A percentile compares a stretch with the other conserved stretches of the same genome.
Conservation (phyloP, 345 rosid genomes). For the Gossypium australe region DNA sequence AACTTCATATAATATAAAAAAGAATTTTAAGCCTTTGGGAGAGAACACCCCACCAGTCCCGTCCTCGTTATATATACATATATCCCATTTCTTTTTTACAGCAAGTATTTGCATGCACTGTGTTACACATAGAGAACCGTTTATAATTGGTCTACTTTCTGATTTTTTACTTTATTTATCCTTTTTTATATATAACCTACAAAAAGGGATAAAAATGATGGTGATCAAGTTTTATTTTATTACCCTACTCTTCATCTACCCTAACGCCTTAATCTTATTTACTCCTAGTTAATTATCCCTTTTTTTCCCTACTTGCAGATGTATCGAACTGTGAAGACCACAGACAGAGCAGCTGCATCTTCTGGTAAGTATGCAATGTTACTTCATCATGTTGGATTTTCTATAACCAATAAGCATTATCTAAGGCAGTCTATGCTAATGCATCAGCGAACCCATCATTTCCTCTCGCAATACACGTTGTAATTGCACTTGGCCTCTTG, state of each 20-base stretch:
- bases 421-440: too few species aligned
- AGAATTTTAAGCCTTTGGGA: not conserved
- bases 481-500: not conserved
- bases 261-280: not conserved
- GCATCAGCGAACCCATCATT: too few species aligned
- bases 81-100: conserved; percentile 22
- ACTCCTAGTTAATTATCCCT: not conserved
- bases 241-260: not conserved
- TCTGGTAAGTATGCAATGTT: conserved; percentile 35
- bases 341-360: conserved; percentile 62
- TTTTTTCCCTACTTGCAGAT: conserved; percentile 32
- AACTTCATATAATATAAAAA: not conserved
- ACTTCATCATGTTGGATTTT: not conserved
- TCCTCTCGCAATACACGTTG: not conserved
- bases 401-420: not conserved
- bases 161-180: conserved; percentile 18
- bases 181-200: not conserved
- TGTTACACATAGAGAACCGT: conserved; percentile 16
- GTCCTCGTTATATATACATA: not conserved
- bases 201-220: not conserved
- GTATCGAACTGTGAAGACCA: conserved; percentile 73
- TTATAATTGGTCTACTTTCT: conserved; percentile 20
- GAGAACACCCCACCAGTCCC: not conserved
- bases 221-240: not conserved
- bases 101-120: conserved; percentile 37